A percentile compares a stretch with the other conserved stretches of the same genome.
These are phyloP conservation scores for Clonostachys sp. DNA, from an alignment of 2,329 filamentous ascomycete genomes.

Conservation along the genomic window DNA sequence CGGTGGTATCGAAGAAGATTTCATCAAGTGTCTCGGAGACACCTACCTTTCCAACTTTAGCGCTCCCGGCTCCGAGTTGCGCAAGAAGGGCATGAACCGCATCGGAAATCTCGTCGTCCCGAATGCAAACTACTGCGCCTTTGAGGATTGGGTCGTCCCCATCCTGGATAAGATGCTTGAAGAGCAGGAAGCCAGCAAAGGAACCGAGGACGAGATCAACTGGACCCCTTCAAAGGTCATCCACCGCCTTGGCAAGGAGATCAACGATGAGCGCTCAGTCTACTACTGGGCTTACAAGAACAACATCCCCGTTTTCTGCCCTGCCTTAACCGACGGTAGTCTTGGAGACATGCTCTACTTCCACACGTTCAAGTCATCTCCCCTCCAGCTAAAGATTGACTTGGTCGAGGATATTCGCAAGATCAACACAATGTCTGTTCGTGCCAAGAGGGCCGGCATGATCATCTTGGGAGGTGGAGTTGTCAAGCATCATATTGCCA, in stretches of 20 bases:
- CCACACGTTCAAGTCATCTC: conserved; percentile 89
- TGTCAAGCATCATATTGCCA: conserved; percentile 98
- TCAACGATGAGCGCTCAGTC: conserved; percentile 86
- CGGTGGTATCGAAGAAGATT: conserved; percentile 92
- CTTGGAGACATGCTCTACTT: conserved; percentile 98
- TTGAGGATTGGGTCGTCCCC: conserved; percentile 96
- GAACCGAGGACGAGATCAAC: conserved; percentile 64
- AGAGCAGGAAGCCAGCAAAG: conserved; percentile 81
- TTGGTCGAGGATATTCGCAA: conserved; percentile 90
- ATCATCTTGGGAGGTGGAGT: conserved; percentile 91
- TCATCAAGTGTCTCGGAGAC: conserved; percentile 95
- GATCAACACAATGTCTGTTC: conserved; percentile 87
- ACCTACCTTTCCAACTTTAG: conserved; percentile 90
- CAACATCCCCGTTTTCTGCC: conserved; percentile 94
- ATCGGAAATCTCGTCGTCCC: conserved; percentile 96
- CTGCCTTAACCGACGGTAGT: conserved; percentile 90
- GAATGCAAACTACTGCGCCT: conserved; percentile 92
- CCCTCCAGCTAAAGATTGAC: conserved; percentile 76
- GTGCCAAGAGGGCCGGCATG: conserved; percentile 87
- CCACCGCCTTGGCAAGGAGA: conserved; percentile 83
- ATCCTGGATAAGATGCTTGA: conserved; percentile 92
- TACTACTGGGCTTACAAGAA: conserved; percentile 99
- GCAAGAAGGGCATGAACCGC: conserved; percentile 83
- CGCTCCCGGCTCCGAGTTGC: conserved; percentile 70
- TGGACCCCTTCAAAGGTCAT: conserved; percentile 97